Evolutionary conservation across 2,329 filamentous ascomycete genomes (phyloP), one percentile per base, ranked within the genome.

Genomic region (Scopulariopsis brevicaulis): DNA sequence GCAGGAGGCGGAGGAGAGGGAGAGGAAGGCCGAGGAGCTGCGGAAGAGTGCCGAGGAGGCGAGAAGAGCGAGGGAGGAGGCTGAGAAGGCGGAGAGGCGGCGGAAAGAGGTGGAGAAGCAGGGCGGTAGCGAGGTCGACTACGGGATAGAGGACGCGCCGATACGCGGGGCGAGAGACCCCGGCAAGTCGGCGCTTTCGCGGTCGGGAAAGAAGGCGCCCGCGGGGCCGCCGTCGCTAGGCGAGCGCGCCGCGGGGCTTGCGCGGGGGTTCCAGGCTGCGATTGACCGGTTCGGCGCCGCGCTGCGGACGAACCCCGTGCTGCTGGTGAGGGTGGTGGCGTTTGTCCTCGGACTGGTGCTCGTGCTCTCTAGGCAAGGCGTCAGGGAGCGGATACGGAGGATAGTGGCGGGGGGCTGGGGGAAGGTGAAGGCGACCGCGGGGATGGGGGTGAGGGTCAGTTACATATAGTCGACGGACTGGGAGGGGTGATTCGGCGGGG

Each of bases 391-490:
- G 62, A 71, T 96, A 40, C 80, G 84, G 68, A 79, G 85, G 58
- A 75, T 91, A 43, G 67, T 95, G 51, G 81, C 80, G 46, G 76
- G 80, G 32, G 84, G 84, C 11, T 96, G 90, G 90, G 81, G 82
- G 58, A 96, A 96, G 74, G 75, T 96, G 48, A 84, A 82, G 68
- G 80, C 84, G 53, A 97, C 94, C 0, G 86, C 93, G 4, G 92
- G 92, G 1, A 97, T 97, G 93, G 94, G 93, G 2, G 89, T 95
- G 62, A 97, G 96, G 75, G 92, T 97, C 66, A 96, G 89, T 69
- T 97, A 97, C 74, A 95, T 99, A 60, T 97, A 73, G 77, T 50
- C 8, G 28, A 32, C 28, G 46, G 46, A n/a, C 46, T 8, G n/a
- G 46, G 46, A 20, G 5, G 46, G 46, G 20, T 22, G 20, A n/a